Base-by-base conservation (phyloP, 257 asterid genomes). In the Vinca minor region DNA sequence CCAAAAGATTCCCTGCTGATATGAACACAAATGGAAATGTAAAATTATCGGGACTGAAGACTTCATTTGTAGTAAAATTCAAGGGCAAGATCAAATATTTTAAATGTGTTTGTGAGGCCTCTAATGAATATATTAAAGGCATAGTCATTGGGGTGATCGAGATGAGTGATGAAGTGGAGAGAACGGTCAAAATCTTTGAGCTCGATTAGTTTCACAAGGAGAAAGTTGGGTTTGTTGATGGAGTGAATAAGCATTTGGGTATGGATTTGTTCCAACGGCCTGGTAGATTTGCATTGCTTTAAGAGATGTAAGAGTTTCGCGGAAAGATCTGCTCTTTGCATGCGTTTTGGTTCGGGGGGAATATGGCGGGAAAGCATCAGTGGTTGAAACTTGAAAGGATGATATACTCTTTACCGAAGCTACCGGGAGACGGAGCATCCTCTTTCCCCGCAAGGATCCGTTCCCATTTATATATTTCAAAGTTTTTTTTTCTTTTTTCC, bases 1-100 rank as follows among this genome's bases (percentile, higher is more conserved):
- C 85, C n/a, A 32, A 74, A 10, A 88, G 76, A 65, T 69, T 79
- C 63, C 92, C 90, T 65, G 92, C 88, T 1, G 96, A 77, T 5
- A 83, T 81, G 42, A 87, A 85, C 72, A 92, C 86, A 70, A 92
- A 88, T 1, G 96, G 98, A 79, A 82, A 88, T 11, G 96, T 88
- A 41, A 82, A 92, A 73, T 88, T 88, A 59, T 86, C 95, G 0
- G 96, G 59, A 82, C 78, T 13, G 73, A 58, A 52, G 56, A 61
- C 63, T 76, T 88, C 98, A 91, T 70, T 67, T 67, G 69, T 70
- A 73, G 47, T 80, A 85, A 69, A 63, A 72, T 49, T 85, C 70
- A 2, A 88, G 48, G 0, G 95, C 87, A 34, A 78, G 76, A 68
- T 78, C 80, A 69, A 68, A 85, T 13, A 71, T 81, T 59, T 80